A percentile compares a stretch with the other conserved stretches of the same genome.
These are phyloP conservation scores for Ophiostoma perfectum DNA, from an alignment of 2,329 filamentous ascomycete species.

Conservation along the genomic window DNA sequence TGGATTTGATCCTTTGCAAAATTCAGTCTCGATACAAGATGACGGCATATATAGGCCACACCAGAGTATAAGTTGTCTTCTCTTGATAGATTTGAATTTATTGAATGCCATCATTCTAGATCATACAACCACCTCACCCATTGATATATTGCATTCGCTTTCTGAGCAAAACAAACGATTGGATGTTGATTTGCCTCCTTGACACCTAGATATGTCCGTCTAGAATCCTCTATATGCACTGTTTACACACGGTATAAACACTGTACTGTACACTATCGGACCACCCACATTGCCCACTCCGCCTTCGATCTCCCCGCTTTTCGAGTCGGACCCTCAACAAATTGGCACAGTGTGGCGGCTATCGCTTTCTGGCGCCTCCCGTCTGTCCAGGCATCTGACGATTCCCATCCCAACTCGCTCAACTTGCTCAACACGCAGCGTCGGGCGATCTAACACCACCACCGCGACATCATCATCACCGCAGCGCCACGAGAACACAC, in stretches of 20 bases:
- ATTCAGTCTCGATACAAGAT: too few species aligned
- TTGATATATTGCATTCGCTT: background rate
- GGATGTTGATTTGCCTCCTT: background rate
- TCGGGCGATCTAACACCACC: background rate
- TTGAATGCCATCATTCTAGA: too few species aligned
- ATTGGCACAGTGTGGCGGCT: conserved; percentile 9
- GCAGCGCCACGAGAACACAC: background rate
- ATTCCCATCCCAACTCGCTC: background rate
- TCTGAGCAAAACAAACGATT: background rate
- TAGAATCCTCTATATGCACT: background rate
- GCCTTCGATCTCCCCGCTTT: conserved; percentile 2
- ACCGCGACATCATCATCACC: background rate
- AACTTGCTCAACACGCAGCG: background rate
- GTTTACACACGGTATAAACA: background rate
- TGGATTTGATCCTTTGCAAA: too few species aligned
- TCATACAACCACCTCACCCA: too few species aligned
- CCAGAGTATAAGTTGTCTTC: too few species aligned
- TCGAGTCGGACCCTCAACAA: background rate
- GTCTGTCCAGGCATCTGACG: conserved; percentile 7
- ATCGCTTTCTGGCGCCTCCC: background rate
- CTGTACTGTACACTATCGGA: background rate
- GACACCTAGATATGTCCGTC: background rate
- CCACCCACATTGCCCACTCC: background rate
- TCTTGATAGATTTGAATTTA: too few species aligned
- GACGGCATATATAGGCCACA: too few species aligned